Evolutionary conservation across 1,139 yeast species (phyloP).

Genomic region (Pichia sp.): DNA sequence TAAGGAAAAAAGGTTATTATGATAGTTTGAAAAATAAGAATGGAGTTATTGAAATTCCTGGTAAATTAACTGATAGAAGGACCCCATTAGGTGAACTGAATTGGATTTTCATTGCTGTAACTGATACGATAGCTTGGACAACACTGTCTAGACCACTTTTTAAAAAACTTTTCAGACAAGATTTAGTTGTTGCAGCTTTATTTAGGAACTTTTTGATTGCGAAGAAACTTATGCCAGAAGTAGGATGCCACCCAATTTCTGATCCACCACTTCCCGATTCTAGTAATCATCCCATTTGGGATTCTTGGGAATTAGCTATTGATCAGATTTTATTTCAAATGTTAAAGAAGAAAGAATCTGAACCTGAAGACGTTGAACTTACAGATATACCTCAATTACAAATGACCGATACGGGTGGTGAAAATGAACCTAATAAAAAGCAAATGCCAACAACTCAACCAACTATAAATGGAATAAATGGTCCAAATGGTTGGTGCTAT

Average conservation of each 20-base stretch:
- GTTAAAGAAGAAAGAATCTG: conserved; percentile 32
- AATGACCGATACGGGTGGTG: conserved; percentile 11
- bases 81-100: conserved; percentile 94
- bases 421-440: not conserved
- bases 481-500: conserved; percentile 36
- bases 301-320: conserved; percentile 95
- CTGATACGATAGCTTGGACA: conserved; percentile 98
- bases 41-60: conserved; percentile 73
- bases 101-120: conserved; percentile 97
- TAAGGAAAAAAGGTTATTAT: conserved; percentile 49
- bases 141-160: conserved; percentile 81
- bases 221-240: conserved; percentile 87
- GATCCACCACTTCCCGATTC: conserved; percentile 90
- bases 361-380: conserved; percentile 19
- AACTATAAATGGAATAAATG: not conserved
- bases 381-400: conserved; percentile 25
- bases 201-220: conserved; percentile 89
- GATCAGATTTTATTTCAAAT: conserved; percentile 83
- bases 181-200: conserved; percentile 91
- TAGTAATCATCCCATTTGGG: conserved; percentile 91
- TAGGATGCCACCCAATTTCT: conserved; percentile 90
- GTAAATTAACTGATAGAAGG: conserved; percentile 82
- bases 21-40: conserved; percentile 43
- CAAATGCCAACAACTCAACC: conserved; percentile 1
- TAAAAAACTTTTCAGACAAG: conserved; percentile 87